These are phyloP conservation scores for Annulohypoxylon stygium DNA, from an alignment of 495 filamentous ascomycete genomes.

Conservation along the genomic window DNA sequence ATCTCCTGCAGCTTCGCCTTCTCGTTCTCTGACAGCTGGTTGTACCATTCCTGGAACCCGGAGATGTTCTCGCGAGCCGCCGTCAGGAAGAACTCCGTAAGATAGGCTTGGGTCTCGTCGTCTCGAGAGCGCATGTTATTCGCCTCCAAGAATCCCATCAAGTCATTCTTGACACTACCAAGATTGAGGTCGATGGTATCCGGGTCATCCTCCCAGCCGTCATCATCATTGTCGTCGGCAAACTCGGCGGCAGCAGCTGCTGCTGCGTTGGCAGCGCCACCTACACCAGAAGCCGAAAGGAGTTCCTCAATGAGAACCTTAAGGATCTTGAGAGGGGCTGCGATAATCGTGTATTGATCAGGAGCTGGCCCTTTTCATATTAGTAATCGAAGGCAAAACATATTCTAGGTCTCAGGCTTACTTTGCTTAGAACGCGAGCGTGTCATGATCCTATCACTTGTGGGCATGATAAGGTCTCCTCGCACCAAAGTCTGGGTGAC, in stretches of 20 bases:
- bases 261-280: constrained; percentile 64
- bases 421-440: constrained; percentile 84
- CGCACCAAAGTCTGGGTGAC: constrained; percentile 83
- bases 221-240: constrained; percentile 72
- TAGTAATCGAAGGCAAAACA: constrained; percentile 14
- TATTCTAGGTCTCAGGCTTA: constrained; percentile 50
- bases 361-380: constrained; percentile 68
- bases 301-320: constrained; percentile 96
- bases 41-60: constrained; percentile 80
- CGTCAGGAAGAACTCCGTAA: constrained; percentile 84
- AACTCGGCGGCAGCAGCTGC: constrained; percentile 66
- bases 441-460: constrained; percentile 90
- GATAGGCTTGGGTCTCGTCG: constrained; percentile 89
- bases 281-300: constrained; percentile 67
- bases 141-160: constrained; percentile 81
- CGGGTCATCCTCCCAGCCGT: constrained; percentile 93
- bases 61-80: constrained; percentile 73
- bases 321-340: constrained; percentile 91
- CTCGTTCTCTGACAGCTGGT: constrained; percentile 76
- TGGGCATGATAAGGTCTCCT: constrained; percentile 88
- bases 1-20: constrained; percentile 74
- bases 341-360: constrained; percentile 88
- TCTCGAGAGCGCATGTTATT: constrained; percentile 77
- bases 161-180: constrained; percentile 74
- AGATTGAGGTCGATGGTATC: constrained; percentile 78